These are phyloP conservation scores for Penicillium odoratum DNA, from an alignment of 495 filamentous ascomycete genomes.

Conservation along the genomic window DNA sequence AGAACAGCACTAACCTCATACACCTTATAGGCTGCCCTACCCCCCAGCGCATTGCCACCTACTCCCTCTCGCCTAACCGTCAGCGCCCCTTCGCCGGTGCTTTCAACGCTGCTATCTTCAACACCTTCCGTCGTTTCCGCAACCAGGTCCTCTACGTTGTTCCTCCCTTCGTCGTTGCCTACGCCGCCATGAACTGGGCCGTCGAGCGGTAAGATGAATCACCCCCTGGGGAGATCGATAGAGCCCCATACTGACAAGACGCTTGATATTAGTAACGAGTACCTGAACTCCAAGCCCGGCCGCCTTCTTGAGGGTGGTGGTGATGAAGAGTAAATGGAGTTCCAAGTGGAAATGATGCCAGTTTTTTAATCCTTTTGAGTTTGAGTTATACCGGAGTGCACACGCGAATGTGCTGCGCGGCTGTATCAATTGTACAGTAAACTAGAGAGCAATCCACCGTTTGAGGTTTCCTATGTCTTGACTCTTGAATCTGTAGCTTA, in stretches of 20 bases:
- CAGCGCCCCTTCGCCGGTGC: slow-evolving; percentile 65
- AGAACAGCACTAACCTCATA: slow-evolving; percentile 2
- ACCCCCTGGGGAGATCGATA: not conserved
- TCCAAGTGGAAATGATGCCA: slow-evolving; percentile 13
- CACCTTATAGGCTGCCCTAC: slow-evolving; percentile 40
- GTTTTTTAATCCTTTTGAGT: not conserved
- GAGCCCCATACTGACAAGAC: slow-evolving; percentile 4
- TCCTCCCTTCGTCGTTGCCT: slow-evolving; percentile 74
- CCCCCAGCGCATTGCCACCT: slow-evolving; percentile 64
- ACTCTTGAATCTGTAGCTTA: not conserved
- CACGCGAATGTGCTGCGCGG: slow-evolving; percentile 17
- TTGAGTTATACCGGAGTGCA: slow-evolving; percentile 18
- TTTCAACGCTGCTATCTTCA: slow-evolving; percentile 64
- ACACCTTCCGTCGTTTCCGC: slow-evolving; percentile 57
- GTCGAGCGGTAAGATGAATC: slow-evolving; percentile 63
- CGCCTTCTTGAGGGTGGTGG: slow-evolving; percentile 51
- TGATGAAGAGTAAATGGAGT: slow-evolving; percentile 36
- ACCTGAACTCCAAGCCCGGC: slow-evolving; percentile 87
- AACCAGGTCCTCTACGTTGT: slow-evolving; percentile 77
- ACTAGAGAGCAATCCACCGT: slow-evolving; percentile 49
- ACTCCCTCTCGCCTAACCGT: slow-evolving; percentile 62
- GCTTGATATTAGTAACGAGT: slow-evolving; percentile 68
- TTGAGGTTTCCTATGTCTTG: slow-evolving; percentile 30
- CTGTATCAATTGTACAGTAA: slow-evolving; percentile 48
- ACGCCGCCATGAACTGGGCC: slow-evolving; percentile 83